These are phyloP conservation scores for Letharia columbiana DNA, from an alignment of 495 filamentous ascomycete genomes.

Conservation along the genomic window DNA sequence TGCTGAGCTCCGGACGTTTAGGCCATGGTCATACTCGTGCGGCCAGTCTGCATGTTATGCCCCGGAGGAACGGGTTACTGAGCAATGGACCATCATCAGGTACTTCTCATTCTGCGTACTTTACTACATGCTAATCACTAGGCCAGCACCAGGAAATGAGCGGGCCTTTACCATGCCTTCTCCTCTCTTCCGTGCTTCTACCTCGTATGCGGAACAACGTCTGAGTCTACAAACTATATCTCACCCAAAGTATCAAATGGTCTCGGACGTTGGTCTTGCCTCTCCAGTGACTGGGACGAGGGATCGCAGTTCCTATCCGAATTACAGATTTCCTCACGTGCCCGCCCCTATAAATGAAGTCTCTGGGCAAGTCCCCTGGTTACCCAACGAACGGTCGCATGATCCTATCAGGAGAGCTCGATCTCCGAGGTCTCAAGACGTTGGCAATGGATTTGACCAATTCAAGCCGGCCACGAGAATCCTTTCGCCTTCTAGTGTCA, in stretches of 20 bases:
- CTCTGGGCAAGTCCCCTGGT: constrained; percentile 25
- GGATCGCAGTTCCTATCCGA: constrained; percentile 40
- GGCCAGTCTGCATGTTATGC: constrained; percentile 71
- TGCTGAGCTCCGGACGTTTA: constrained; percentile 38
- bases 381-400: constrained; percentile 32
- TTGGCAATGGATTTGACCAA: constrained; percentile 35
- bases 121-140: constrained; percentile 1
- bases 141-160: constrained; percentile 17
- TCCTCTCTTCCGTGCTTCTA: constrained; percentile 13
- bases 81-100: constrained; percentile 13
- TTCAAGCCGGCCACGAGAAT: constrained; percentile 57
- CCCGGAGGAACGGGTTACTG: constrained; percentile 44
- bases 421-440: constrained; percentile 7
- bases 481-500: constrained; percentile 60
- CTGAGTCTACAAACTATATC: constrained; percentile 6
- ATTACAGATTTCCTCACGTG: constrained; percentile 59
- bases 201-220: constrained; percentile 13
- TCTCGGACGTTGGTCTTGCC: constrained; percentile 16
- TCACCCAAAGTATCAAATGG: constrained; percentile 30
- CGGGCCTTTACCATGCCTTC: constrained; percentile 21
- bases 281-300: constrained; percentile 30
- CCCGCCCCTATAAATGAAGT: constrained; percentile 29
- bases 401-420: constrained; percentile 7
- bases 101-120: background rate
- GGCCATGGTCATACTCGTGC: constrained; percentile 64